These are phyloP conservation scores for Macrocybe gigantea DNA, from an alignment of 768 basidiomycete species.

Conservation along the genomic window DNA sequence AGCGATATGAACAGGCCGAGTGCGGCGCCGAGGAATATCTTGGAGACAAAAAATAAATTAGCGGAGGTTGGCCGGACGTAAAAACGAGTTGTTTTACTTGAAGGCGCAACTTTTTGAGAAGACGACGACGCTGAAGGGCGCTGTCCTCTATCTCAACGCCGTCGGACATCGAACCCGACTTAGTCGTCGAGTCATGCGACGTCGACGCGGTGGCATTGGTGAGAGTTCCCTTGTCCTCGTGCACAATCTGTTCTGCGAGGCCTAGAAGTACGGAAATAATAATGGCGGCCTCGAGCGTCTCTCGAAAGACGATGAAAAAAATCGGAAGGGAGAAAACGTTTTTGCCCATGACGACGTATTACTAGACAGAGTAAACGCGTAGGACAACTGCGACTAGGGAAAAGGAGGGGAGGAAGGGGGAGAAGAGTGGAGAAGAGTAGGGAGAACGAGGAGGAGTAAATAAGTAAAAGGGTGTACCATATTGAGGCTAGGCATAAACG, in stretches of 20 bases:
- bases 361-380: too few species aligned
- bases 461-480: too few species aligned
- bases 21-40: slow-evolving; percentile 75
- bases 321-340: slow-evolving; percentile 86
- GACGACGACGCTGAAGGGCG: slow-evolving; percentile 26
- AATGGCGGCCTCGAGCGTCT: slow-evolving; percentile 89
- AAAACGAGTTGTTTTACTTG: slow-evolving; percentile 35
- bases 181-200: slow-evolving; percentile 14
- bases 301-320: slow-evolving; percentile 95
- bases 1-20: slow-evolving; percentile 75
- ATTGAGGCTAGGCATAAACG: too few species aligned
- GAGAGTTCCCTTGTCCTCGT: slow-evolving; percentile 24
- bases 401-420: slow-evolving; percentile 8
- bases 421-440: slow-evolving; percentile 3
- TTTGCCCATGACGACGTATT: slow-evolving; percentile 44
- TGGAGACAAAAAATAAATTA: slow-evolving; percentile 1
- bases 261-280: slow-evolving; percentile 90
- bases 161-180: slow-evolving; percentile 18
- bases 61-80: background rate
- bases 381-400: background rate
- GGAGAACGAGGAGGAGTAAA: background rate
- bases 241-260: slow-evolving; percentile 82
- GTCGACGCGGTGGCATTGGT: slow-evolving; percentile 7
- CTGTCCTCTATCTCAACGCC: slow-evolving; percentile 22
- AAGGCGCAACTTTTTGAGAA: slow-evolving; percentile 64